Conservation (phyloP, 2,329 filamentous ascomycete species). For the Akanthomyces lecanii region DNA sequence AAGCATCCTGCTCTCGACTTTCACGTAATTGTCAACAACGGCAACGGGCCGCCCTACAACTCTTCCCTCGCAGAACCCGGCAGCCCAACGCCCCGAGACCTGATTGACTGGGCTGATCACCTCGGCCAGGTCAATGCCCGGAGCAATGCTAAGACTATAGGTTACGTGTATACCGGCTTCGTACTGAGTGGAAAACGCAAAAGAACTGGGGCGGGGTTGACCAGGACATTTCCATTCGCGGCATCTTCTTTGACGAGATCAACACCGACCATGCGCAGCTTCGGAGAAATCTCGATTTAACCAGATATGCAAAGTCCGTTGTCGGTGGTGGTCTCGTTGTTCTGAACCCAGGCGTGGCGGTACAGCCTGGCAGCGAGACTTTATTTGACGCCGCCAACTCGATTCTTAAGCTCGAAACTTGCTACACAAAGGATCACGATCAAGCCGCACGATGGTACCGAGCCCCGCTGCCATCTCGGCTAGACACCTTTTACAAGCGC, state of each 20-base stretch:
- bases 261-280: neutral
- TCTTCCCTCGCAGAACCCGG: neutral
- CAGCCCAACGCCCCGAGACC: neutral
- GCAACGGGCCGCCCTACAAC: neutral
- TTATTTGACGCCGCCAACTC: conserved; percentile 1
- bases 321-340: neutral
- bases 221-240: conserved; percentile 5
- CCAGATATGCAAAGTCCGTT: neutral
- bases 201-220: neutral
- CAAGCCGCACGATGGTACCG: neutral
- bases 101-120: neutral
- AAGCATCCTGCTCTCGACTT: conserved; percentile 8
- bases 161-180: conserved; percentile 6
- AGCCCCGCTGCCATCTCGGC: neutral
- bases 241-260: conserved; percentile 15
- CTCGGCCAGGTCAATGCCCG: neutral
- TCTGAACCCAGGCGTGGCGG: conserved; percentile 5
- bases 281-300: conserved; percentile 1
- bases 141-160: neutral
- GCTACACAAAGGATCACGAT: conserved; percentile 12
- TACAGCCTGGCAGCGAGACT: neutral
- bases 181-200: neutral
- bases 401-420: conserved; percentile 8
- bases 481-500: conserved; percentile 3
- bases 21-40: conserved; percentile 6